phyloP scores from a whole-genome alignment of 371 early-diverging fungal species.

The Gilbertella persicaria region DNA sequence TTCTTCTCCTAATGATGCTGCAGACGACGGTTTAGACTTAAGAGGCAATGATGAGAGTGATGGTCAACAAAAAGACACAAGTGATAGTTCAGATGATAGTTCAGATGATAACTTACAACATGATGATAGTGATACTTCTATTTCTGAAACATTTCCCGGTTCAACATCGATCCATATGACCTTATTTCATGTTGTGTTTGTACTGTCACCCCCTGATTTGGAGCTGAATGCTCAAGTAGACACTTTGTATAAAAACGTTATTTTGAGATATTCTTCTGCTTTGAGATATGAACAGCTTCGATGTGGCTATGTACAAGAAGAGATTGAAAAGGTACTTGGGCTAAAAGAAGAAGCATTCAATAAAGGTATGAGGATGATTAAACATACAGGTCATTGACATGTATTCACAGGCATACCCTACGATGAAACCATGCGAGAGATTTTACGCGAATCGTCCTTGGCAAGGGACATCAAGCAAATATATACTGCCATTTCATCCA shows the following conservation, averaged over 20 bases:
- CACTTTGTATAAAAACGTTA: constrained; percentile 71
- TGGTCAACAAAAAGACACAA: constrained; percentile 7
- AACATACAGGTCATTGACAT: constrained; percentile 30
- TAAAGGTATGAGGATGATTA: constrained; percentile 38
- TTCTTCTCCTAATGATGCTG: neutral
- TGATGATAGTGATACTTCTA: constrained; percentile 13
- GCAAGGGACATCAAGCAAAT: constrained; percentile 65
- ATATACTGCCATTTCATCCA: constrained; percentile 56
- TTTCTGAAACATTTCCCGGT: constrained; percentile 9
- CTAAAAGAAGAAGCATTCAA: constrained; percentile 60
- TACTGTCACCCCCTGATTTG: constrained; percentile 57
- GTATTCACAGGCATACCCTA: constrained; percentile 32
- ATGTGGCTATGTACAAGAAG: constrained; percentile 77
- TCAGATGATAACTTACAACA: constrained; percentile 3
- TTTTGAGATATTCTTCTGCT: constrained; percentile 72
- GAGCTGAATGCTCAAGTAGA: constrained; percentile 65
- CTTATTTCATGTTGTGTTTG: constrained; percentile 85
- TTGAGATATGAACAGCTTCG: constrained; percentile 82
- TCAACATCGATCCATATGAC: constrained; percentile 57
- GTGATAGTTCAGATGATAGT: constrained; percentile 27
- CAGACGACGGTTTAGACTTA: neutral
- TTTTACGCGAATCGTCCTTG: constrained; percentile 48
- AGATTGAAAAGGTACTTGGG: constrained; percentile 72
- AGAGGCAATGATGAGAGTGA: neutral
- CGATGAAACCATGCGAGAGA: constrained; percentile 38